Percentiles rank a stretch among this genome's conserved stretches.
phyloP scores from a whole-genome alignment of 495 filamentous ascomycete genomes.

The Talaromyces stipitatus region DNA sequence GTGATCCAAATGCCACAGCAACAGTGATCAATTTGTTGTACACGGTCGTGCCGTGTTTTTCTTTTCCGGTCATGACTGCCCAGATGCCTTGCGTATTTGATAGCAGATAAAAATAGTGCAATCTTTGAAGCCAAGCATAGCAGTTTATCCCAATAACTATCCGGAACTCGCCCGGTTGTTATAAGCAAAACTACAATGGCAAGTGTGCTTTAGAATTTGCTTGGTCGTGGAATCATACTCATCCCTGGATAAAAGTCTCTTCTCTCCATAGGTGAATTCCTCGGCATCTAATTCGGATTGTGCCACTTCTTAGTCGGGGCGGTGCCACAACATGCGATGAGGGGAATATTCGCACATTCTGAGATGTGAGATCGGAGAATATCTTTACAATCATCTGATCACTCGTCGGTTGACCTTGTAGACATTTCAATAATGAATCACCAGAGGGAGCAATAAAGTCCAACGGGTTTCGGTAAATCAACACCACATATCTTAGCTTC shows the following conservation, averaged over 20 bases:
- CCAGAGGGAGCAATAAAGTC: too few species aligned
- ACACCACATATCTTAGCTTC: not conserved
- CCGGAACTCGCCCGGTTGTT: too few species aligned
- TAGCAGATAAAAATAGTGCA: not conserved
- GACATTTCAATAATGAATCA: too few species aligned
- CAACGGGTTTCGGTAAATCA: too few species aligned
- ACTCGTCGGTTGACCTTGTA: too few species aligned
- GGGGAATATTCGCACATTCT: too few species aligned
- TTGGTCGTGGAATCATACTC: too few species aligned
- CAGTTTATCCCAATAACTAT: not conserved
- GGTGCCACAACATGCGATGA: not conserved
- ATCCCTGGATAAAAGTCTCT: too few species aligned
- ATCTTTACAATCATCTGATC: too few species aligned
- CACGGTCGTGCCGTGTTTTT: not conserved
- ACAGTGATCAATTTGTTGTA: constrained; percentile 17
- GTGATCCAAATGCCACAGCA: constrained; percentile 31
- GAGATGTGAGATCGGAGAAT: too few species aligned
- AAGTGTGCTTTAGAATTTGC: too few species aligned
- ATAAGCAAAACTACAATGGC: too few species aligned
- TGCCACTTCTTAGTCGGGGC: not conserved
- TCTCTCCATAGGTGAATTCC: not conserved
- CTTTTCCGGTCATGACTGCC: not conserved
- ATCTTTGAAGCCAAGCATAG: not conserved
- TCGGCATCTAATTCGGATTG: not conserved
- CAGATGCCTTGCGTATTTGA: not conserved